A percentile compares a stretch with the other conserved stretches of the same genome.
These are phyloP conservation scores for Colletotrichum shisoi DNA, from an alignment of 2,329 filamentous ascomycete species.

Conservation along the genomic window DNA sequence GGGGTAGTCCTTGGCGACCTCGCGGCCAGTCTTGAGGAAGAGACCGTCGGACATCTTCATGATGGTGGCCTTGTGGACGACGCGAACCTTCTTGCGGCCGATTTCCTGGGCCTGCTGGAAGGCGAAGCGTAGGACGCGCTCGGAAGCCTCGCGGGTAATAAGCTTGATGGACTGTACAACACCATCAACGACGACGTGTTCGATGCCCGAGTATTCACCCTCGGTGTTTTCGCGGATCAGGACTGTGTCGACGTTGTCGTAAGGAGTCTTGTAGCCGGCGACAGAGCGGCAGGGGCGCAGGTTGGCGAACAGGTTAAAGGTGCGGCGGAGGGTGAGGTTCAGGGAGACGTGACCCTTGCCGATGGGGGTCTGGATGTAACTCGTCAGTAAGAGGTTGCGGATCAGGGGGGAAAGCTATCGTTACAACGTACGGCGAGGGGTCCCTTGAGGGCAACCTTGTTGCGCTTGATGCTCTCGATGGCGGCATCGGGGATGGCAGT, in stretches of 20 bases:
- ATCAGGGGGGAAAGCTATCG: neutral
- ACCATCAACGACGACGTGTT: constrained; percentile 96
- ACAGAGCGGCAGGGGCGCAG: constrained; percentile 97
- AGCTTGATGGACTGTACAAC: constrained; percentile 99
- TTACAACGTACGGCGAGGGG: constrained; percentile 80
- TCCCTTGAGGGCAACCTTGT: constrained; percentile 97
- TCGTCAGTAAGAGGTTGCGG: constrained; percentile 14
- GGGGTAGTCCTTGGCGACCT: constrained; percentile 94
- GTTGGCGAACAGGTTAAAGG: constrained; percentile 99
- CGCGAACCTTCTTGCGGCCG: constrained; percentile 94
- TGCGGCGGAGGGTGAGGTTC: constrained; percentile 96
- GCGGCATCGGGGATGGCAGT: constrained; percentile 92
- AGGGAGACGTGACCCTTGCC: constrained; percentile 99
- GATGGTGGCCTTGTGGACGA: constrained; percentile 99
- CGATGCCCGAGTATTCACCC: constrained; percentile 99
- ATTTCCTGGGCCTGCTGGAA: constrained; percentile 97
- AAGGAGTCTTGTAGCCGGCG: constrained; percentile 96
- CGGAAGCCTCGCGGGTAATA: constrained; percentile 92
- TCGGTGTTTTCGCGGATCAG: constrained; percentile 99
- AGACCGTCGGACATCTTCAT: constrained; percentile 99
- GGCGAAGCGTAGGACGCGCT: constrained; percentile 94
- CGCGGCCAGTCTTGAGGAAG: constrained; percentile 85
- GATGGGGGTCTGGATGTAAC: constrained; percentile 52
- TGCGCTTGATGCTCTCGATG: constrained; percentile 91
- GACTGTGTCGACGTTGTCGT: constrained; percentile 95